Conservation (phyloP, 257 asterid species). For the Nicotiana sylvestris region DNA sequence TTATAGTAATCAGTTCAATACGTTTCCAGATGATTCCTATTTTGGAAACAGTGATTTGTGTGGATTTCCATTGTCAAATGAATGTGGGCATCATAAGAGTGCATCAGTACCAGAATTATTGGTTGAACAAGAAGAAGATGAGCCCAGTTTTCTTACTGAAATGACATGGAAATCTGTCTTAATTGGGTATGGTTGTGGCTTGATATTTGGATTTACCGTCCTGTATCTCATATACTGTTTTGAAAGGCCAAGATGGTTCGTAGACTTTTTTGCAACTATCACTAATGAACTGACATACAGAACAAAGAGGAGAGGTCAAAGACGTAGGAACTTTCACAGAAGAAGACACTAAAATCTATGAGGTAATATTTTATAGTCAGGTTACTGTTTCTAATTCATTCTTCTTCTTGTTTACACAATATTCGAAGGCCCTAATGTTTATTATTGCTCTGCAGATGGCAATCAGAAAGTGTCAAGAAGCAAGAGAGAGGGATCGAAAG, state of each 20-base stretch:
- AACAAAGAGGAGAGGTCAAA: background rate
- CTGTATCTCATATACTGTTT: background rate
- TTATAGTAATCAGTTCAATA: background rate
- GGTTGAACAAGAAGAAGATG: background rate
- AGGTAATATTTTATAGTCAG: too few species aligned
- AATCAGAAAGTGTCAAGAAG: background rate
- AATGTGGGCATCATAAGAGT: background rate
- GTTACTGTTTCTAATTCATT: too few species aligned
- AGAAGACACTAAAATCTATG: background rate
- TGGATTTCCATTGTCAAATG: background rate
- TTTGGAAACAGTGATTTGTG: background rate
- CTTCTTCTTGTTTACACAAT: background rate
- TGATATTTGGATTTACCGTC: background rate
- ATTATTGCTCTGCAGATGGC: too few species aligned
- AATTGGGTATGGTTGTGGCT: background rate
- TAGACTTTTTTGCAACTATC: background rate
- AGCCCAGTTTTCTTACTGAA: background rate
- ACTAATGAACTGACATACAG: background rate
- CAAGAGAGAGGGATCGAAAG: background rate
- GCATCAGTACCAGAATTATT: background rate
- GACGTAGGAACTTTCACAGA: background rate
- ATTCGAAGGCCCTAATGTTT: too few species aligned
- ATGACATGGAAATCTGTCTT: background rate
- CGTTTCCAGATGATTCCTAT: background rate
- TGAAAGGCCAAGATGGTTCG: slow-evolving; percentile 6